These are phyloP conservation scores for Phaeosphaeria sp. DNA, from an alignment of 2,329 filamentous ascomycete genomes.

Conservation along the genomic window DNA sequence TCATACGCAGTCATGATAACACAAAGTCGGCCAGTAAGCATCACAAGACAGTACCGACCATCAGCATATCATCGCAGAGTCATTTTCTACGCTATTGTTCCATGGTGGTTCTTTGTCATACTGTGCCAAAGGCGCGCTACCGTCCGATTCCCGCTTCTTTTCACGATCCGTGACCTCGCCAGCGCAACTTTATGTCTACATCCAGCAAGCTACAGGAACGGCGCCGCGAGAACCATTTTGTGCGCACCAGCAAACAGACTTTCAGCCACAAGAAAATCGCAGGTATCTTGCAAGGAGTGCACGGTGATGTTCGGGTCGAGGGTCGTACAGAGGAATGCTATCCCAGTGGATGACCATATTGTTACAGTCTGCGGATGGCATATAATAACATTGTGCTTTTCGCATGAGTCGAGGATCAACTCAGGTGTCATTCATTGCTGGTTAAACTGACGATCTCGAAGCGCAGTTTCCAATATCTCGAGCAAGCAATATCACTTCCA, in stretches of 20 bases:
- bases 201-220: background rate
- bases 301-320: constrained; percentile 1
- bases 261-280: background rate
- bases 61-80: background rate
- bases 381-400: background rate
- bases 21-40: background rate
- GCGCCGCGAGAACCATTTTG: background rate
- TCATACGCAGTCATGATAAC: background rate
- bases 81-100: background rate
- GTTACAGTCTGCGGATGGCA: background rate
- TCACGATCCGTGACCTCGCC: background rate
- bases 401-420: background rate
- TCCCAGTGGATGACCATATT: background rate
- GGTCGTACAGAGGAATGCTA: constrained; percentile 1
- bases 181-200: background rate
- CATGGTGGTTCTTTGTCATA: background rate
- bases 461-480: background rate
- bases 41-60: background rate
- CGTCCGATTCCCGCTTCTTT: background rate
- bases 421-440: background rate
- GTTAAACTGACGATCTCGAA: background rate
- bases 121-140: background rate
- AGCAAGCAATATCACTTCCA: background rate
- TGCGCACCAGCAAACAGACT: background rate
- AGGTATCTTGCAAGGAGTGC: background rate